Base-by-base conservation (phyloP, 1,139 yeast species). In the Kurtzmaniella quercitrusa region DNA sequence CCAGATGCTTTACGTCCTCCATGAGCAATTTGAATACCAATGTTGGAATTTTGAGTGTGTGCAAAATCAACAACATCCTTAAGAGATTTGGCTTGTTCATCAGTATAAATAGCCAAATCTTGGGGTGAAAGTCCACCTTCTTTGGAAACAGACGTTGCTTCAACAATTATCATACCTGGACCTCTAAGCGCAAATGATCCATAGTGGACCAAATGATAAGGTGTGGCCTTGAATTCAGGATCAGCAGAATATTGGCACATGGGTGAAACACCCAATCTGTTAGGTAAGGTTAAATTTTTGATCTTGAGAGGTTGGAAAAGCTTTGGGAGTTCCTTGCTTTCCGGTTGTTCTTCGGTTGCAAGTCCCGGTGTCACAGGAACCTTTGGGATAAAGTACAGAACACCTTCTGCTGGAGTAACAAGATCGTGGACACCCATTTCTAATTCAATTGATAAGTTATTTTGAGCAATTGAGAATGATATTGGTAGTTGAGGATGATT, bases 251-350 rank as follows among this genome's bases (percentile, higher is more conserved):
- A 78, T 45, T 66, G 74, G 53, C 82, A 75, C 83, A 80, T 78
- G 35, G 85, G 85, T 1, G 84, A 69, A 14, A 80, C 81, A 14
- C 77, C 78, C 6, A 78, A 55, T 50, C 84, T 61, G 50, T 78
- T 79, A n/a, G 68, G 71, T 22, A 79, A 51, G 0, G 60, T 56
- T 40, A 73, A 33, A 5, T 34, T 32, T 23, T 17, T 36, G 30
- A 42, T 35, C 18, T 22, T 30, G 18, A 38, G 23, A n/a, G 48
- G 47, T 28, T 41, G 45, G 39, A 47, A 46, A 16, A 47, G 32
- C 30, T 38, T 44, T 11, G 48, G 47, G 14, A 47, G 33, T 12
- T 21, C 33, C 35, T 38, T 42, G 7, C 38, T 43, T 8, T 45
- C 43, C 2, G 42, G 38, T 26, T 46, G 46, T 8, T 41, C 41